Conservation (phyloP, 345 rosid species). For the Citrus medica region DNA sequence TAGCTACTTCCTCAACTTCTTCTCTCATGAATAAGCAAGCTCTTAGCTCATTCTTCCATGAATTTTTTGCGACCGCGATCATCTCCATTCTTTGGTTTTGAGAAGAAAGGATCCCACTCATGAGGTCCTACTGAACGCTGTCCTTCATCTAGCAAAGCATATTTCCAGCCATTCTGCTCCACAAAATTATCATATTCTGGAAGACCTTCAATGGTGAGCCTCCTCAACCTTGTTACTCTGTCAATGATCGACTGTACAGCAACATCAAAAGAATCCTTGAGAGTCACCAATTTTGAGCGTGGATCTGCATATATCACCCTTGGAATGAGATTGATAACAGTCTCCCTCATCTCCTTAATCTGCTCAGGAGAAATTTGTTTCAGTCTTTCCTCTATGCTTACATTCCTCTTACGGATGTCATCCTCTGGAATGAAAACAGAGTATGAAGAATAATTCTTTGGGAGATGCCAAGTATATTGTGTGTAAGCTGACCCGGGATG, state of each 20-base stretch:
- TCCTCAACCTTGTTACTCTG: conserved; percentile 82
- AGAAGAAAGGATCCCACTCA: conserved; percentile 95
- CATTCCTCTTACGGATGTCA: conserved; percentile 65
- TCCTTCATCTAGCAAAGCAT: conserved; percentile 76
- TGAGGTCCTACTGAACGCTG: conserved; percentile 73
- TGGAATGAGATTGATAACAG: conserved; percentile 70
- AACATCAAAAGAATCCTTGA: conserved; percentile 78
- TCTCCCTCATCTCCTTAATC: conserved; percentile 71
- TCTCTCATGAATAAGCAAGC: conserved; percentile 41
- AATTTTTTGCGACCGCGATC: conserved; percentile 59
- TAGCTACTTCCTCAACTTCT: conserved; percentile 6
- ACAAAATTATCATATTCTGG: conserved; percentile 76
- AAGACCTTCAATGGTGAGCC: conserved; percentile 61
- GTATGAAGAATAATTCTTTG: conserved; percentile 71
- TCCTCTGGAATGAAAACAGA: conserved; percentile 88
- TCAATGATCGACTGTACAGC: conserved; percentile 72
- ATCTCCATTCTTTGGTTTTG: conserved; percentile 64
- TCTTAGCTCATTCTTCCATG: conserved; percentile 88
- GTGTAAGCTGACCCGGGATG: conserved; percentile 95
- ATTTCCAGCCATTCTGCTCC: conserved; percentile 94
- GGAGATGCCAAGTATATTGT: conserved; percentile 91
- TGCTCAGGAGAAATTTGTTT: conserved; percentile 64
- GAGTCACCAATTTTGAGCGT: conserved; percentile 58
- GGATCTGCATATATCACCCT: conserved; percentile 75
- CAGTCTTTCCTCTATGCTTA: conserved; percentile 71